Evolutionary conservation across 345 rosid species (phyloP).

Genomic region (Rhizophora mangle): DNA sequence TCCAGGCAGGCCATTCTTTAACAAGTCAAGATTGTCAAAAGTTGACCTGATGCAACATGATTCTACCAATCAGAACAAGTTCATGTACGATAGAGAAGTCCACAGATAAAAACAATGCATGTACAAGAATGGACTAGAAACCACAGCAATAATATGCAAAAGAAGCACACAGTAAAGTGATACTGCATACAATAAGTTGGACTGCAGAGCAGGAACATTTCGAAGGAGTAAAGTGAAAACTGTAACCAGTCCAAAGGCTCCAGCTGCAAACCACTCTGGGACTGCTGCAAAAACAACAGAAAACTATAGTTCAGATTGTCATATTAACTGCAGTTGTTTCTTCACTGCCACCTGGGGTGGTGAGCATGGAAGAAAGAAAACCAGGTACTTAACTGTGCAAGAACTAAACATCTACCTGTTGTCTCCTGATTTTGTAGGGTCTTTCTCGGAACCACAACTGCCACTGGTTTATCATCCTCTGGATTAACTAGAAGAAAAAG

Average conservation of each 20-base stretch:
- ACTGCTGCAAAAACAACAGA: constrained; percentile 54
- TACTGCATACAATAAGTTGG: constrained; percentile 65
- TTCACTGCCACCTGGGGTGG: background rate
- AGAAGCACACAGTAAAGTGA: constrained; percentile 10
- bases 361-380: constrained; percentile 3
- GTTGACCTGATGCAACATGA: constrained; percentile 52
- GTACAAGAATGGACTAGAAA: constrained; percentile 2
- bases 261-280: constrained; percentile 98
- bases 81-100: background rate
- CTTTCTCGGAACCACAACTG: constrained; percentile 80
- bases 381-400: background rate
- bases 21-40: constrained; percentile 67
- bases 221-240: constrained; percentile 79
- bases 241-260: constrained; percentile 81
- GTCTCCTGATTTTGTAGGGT: constrained; percentile 72
- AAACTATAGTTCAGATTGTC: constrained; percentile 2
- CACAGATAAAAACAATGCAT: background rate
- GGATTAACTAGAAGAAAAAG: constrained; percentile 84
- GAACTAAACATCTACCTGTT: constrained; percentile 45
- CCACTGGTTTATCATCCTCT: constrained; percentile 95
- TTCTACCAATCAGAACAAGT: background rate
- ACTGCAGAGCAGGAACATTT: constrained; percentile 82
- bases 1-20: constrained; percentile 80
- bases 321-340: background rate
- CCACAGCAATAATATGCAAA: background rate